Conservation (phyloP, 2,329 filamentous ascomycete species). For the Ophiostoma pallidulum region DNA sequence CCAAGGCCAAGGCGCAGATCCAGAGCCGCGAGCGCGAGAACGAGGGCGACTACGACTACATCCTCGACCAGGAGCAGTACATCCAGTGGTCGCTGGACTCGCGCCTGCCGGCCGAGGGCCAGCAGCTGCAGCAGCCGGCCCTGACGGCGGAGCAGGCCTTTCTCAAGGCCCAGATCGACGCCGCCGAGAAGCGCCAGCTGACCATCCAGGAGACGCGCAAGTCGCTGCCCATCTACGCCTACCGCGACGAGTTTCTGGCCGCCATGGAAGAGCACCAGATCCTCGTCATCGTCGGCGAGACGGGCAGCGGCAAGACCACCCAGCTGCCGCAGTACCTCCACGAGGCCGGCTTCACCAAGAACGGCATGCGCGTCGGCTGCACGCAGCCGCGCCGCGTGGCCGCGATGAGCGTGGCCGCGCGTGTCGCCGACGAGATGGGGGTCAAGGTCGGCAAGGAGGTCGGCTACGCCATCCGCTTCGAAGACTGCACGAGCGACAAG, state of each 20-base stretch:
- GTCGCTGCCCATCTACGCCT: constrained; percentile 81
- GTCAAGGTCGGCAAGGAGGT: constrained; percentile 86
- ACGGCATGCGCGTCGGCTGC: constrained; percentile 76
- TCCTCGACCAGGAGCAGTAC: constrained; percentile 82
- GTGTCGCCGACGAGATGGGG: constrained; percentile 90
- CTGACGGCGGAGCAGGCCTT: constrained; percentile 73
- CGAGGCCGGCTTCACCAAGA: constrained; percentile 81
- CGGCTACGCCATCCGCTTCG: constrained; percentile 90
- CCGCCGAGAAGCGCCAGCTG: constrained; percentile 76
- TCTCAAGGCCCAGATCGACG: constrained; percentile 72
- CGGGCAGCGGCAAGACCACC: constrained; percentile 90
- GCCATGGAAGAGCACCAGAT: constrained; percentile 81
- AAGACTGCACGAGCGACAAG: constrained; percentile 84
- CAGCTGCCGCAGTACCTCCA: constrained; percentile 90
- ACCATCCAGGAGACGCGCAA: constrained; percentile 89
- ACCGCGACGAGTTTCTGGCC: constrained; percentile 74
- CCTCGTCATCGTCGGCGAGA: constrained; percentile 88
- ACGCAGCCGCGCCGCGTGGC: constrained; percentile 93
- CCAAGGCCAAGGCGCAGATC: constrained; percentile 82
- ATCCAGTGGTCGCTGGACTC: constrained; percentile 77
- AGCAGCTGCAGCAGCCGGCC: constrained; percentile 23
- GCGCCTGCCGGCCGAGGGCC: constrained; percentile 58
- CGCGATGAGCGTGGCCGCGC: constrained; percentile 93
- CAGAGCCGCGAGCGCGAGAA: constrained; percentile 63
- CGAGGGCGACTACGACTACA: constrained; percentile 80